phyloP scores from a whole-genome alignment of 805 yeast species.

The Myxozyma sirexii region DNA sequence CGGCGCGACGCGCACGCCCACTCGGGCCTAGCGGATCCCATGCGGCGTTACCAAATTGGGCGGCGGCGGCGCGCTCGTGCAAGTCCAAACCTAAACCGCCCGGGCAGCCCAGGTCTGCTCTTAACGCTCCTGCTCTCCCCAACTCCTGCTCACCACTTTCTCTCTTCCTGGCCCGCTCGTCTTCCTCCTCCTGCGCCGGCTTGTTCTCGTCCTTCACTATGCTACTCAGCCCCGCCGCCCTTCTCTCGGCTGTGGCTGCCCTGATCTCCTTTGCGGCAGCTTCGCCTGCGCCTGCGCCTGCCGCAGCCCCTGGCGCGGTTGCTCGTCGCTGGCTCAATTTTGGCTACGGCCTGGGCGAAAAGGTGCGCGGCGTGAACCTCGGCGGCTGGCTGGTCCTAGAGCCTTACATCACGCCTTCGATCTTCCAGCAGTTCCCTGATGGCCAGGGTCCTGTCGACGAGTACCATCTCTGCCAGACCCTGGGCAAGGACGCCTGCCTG shows the following conservation, averaged over 20 bases:
- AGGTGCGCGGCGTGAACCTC: slow-evolving; percentile 64
- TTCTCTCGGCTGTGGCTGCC: background rate
- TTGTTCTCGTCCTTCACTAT: background rate
- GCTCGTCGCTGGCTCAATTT: slow-evolving; percentile 34
- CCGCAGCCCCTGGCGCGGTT: too few species aligned
- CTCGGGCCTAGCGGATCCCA: too few species aligned
- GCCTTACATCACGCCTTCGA: slow-evolving; percentile 76
- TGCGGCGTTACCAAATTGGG: too few species aligned
- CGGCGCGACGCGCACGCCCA: too few species aligned
- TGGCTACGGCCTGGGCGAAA: slow-evolving; percentile 33
- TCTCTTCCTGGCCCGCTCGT: background rate
- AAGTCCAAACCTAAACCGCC: too few species aligned
- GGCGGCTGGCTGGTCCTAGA: slow-evolving; percentile 93
- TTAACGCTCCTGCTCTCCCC: background rate
- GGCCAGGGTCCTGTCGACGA: slow-evolving; percentile 76
- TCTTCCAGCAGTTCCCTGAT: slow-evolving; percentile 56
- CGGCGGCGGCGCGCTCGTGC: too few species aligned
- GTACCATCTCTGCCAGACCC: slow-evolving; percentile 61
- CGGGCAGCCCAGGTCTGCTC: too few species aligned
- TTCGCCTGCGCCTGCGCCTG: background rate
- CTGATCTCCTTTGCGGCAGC: background rate
- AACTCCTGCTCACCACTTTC: background rate
- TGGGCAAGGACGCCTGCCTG: slow-evolving; percentile 52
- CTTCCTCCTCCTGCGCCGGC: background rate
- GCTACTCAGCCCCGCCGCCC: background rate